Conservation (phyloP, 2,329 filamentous ascomycete species). For the Pyricularia sp. region DNA sequence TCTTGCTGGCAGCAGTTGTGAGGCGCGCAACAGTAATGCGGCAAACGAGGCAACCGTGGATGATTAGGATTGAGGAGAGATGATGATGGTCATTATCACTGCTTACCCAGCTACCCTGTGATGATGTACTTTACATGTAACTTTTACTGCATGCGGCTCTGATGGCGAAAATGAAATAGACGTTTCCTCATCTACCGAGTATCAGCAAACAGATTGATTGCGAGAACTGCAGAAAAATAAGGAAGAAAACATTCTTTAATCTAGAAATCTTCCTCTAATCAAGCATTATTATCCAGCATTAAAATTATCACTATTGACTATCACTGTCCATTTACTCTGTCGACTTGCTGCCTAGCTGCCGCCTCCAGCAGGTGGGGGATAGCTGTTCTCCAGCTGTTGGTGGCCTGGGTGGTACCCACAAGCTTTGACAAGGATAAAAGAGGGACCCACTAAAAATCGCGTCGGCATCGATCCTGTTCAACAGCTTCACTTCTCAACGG, state of each 20-base stretch:
- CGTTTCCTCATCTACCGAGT: background rate
- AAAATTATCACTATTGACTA: background rate
- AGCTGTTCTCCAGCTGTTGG: background rate
- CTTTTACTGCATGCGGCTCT: background rate
- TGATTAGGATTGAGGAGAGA: background rate
- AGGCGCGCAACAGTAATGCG: background rate
- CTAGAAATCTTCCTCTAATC: background rate
- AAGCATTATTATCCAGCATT: no score
- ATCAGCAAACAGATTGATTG: background rate
- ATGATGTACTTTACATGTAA: background rate
- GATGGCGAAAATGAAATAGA: constrained; percentile 8
- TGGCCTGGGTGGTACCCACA: background rate
- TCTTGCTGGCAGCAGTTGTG: background rate
- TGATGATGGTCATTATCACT: background rate
- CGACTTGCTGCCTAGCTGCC: background rate
- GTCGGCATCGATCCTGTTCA: background rate
- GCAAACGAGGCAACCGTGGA: background rate
- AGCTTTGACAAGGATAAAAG: background rate
- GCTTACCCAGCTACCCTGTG: background rate
- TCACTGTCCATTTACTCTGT: background rate
- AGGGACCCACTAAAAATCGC: background rate
- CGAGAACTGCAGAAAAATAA: background rate
- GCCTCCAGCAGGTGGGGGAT: background rate
- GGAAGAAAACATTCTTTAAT: background rate
- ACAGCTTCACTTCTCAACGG: background rate